Conservation (phyloP, 192 early-diverging fungal species). For the Mortierella claussenii region DNA sequence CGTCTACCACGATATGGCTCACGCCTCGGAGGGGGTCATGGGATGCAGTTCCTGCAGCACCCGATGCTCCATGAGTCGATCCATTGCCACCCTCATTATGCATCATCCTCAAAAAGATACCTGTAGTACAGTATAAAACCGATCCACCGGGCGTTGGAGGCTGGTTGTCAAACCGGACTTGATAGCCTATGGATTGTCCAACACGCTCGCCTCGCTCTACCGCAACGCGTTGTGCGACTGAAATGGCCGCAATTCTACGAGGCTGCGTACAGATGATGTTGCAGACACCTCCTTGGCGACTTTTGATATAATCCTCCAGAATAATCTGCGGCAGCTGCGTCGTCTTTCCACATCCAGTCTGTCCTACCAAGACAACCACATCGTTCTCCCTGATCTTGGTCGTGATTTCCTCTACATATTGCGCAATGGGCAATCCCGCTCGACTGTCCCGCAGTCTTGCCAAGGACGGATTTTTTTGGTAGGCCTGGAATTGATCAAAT, state of each 20-base stretch:
- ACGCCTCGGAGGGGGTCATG: slow-evolving; percentile 66
- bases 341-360: slow-evolving; percentile 67
- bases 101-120: slow-evolving; percentile 72
- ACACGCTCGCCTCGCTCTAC: slow-evolving; percentile 57
- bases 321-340: slow-evolving; percentile 81
- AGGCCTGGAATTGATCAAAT: slow-evolving; percentile 31
- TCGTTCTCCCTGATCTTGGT: slow-evolving; percentile 54
- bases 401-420: slow-evolving; percentile 46
- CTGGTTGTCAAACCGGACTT: slow-evolving; percentile 56
- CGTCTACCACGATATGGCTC: slow-evolving; percentile 66
- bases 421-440: slow-evolving; percentile 48
- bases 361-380: slow-evolving; percentile 57
- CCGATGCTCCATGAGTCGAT: background rate
- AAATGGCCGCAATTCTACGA: slow-evolving; percentile 78
- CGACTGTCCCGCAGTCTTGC: slow-evolving; percentile 34
- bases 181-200: slow-evolving; percentile 57
- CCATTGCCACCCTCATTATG: slow-evolving; percentile 45
- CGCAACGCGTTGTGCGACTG: slow-evolving; percentile 70
- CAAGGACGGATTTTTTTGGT: slow-evolving; percentile 40
- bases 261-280: slow-evolving; percentile 70
- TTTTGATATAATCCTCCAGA: slow-evolving; percentile 62
- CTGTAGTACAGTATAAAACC: slow-evolving; percentile 73
- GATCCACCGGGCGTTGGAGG: slow-evolving; percentile 51
- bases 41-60: slow-evolving; percentile 16
- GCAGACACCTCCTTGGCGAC: slow-evolving; percentile 49